Conservation (phyloP, 352 stramenopile species). For the Peronosclerospora sorghi region DNA sequence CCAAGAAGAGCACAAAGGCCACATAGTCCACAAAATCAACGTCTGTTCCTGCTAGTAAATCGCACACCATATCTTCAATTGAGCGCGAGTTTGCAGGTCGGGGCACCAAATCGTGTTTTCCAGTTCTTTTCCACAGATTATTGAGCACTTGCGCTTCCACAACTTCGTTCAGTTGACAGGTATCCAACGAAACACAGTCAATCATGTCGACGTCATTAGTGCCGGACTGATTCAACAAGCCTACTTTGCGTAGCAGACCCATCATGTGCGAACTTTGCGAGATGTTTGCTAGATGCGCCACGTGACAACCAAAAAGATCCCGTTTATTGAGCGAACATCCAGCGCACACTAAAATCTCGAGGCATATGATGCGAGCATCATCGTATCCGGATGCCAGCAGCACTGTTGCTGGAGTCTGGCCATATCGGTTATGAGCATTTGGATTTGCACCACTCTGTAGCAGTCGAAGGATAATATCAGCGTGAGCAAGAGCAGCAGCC, state of each 20-base stretch:
- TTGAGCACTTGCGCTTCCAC: slow-evolving; percentile 23
- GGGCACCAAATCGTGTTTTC: slow-evolving; percentile 4
- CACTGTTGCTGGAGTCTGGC: slow-evolving; percentile 46
- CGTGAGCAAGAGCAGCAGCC: slow-evolving; percentile 28
- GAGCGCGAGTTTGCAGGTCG: slow-evolving; percentile 5
- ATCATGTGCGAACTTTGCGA: slow-evolving; percentile 25
- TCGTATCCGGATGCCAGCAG: slow-evolving; percentile 25
- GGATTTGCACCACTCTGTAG: slow-evolving; percentile 43
- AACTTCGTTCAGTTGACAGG: slow-evolving; percentile 24
- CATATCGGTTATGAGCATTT: slow-evolving; percentile 59
- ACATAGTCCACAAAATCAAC: slow-evolving; percentile 52
- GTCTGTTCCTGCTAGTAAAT: slow-evolving; percentile 22
- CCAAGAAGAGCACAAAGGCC: slow-evolving; percentile 59
- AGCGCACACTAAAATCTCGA: slow-evolving; percentile 41
- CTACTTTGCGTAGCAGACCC: slow-evolving; percentile 22
- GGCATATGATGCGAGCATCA: slow-evolving; percentile 27
- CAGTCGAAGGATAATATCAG: slow-evolving; percentile 42
- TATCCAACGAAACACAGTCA: slow-evolving; percentile 44
- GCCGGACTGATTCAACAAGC: slow-evolving; percentile 10
- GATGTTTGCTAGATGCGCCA: slow-evolving; percentile 40
- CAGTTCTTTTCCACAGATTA: slow-evolving; percentile 17
- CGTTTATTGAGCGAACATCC: slow-evolving; percentile 36
- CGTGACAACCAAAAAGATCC: slow-evolving; percentile 56
- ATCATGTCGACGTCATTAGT: slow-evolving; percentile 49
- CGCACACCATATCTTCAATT: slow-evolving; percentile 28